These are phyloP conservation scores for Pyronema domesticum DNA, from an alignment of 495 filamentous ascomycete species.

Conservation along the genomic window DNA sequence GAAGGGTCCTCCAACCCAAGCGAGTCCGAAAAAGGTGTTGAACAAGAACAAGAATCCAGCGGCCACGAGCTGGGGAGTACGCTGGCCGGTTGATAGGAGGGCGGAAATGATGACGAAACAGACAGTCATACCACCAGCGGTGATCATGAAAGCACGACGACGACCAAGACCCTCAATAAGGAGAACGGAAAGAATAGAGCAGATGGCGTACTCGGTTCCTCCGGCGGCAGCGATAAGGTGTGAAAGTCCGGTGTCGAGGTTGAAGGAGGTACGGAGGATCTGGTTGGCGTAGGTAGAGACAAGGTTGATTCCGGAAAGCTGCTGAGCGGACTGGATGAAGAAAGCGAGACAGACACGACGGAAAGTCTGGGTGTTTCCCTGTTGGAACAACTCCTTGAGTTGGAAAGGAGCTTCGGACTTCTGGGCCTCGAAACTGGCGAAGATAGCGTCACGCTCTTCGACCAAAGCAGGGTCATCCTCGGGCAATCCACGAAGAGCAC, in stretches of 20 bases:
- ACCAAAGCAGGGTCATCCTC: slow-evolving; percentile 42
- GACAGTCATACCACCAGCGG: slow-evolving; percentile 47
- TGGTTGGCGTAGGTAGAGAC: slow-evolving; percentile 58
- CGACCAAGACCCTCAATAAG: slow-evolving; percentile 53
- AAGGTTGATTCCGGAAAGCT: slow-evolving; percentile 58
- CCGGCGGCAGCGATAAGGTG: slow-evolving; percentile 54
- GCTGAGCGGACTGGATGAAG: slow-evolving; percentile 64
- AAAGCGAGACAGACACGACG: slow-evolving; percentile 54
- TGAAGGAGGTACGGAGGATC: slow-evolving; percentile 40
- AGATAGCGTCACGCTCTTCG: slow-evolving; percentile 57
- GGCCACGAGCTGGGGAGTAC: slow-evolving; percentile 28
- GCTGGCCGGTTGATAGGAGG: slow-evolving; percentile 26
- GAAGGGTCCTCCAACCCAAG: slow-evolving; percentile 64
- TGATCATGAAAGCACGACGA: slow-evolving; percentile 53
- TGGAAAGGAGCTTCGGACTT: slow-evolving; percentile 13
- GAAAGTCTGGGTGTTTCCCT: slow-evolving; percentile 54
- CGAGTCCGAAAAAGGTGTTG: slow-evolving; percentile 60
- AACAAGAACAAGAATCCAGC: slow-evolving; percentile 51
- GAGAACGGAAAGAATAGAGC: slow-evolving; percentile 53
- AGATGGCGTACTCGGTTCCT: slow-evolving; percentile 58
- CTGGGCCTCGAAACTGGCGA: slow-evolving; percentile 46
- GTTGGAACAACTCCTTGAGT: slow-evolving; percentile 53
- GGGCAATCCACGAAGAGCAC: slow-evolving; percentile 38
- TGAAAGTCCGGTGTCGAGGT: slow-evolving; percentile 34
- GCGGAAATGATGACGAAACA: slow-evolving; percentile 53